Base-by-base conservation (phyloP, 148 eudicot species). In the Dianthus caryophyllus region DNA sequence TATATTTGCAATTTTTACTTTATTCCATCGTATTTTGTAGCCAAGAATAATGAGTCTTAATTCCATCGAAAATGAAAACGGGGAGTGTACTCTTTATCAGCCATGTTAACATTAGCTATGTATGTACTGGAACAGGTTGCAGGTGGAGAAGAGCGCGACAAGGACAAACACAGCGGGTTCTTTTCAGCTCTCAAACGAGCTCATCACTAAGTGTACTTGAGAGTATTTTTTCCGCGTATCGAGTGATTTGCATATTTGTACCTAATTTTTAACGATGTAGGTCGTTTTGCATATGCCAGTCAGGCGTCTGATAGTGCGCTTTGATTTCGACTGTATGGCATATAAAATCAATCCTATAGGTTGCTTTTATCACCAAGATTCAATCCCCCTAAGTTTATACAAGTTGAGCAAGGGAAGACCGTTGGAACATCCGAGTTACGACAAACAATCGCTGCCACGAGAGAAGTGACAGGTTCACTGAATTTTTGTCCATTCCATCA, bases 131-230 rank as follows among this genome's bases (percentile, higher is more conserved):
- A 47, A 66, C 88, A 94, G 98, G 96, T 94, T 73, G 88, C 80
- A 65, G 85, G 81, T 33, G 98, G 75, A 74, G 98, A 86, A 29
- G 95, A 84, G 54, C 85, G 78, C 11, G 75, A 50, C 41, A 90
- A 84, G 77, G 96, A 89, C 71, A 89, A 84, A 79, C 84, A 86
- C 12, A 84, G 87, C 26, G 98, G 98, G 51, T 81, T 94, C 61
- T 80, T 94, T 48, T 90, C 98, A n/a, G 81, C 76, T 72, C 83
- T 94, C 30, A 83, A 90, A 85, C 79, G 90, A 31, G 87, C 85
- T 36, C 83, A 84, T 79, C 84, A 86, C 76, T 93, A 66, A 85
- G 44, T 17, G 43, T 53, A 43, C 17, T n/a, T n/a, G n/a, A n/a
- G 21, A 44, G 52, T 21, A 6, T 44, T 70, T 80, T 41, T 56